Evolutionary conservation across 1,139 yeast species (phyloP).

Genomic region (Zygotorulaspora mrakii): DNA sequence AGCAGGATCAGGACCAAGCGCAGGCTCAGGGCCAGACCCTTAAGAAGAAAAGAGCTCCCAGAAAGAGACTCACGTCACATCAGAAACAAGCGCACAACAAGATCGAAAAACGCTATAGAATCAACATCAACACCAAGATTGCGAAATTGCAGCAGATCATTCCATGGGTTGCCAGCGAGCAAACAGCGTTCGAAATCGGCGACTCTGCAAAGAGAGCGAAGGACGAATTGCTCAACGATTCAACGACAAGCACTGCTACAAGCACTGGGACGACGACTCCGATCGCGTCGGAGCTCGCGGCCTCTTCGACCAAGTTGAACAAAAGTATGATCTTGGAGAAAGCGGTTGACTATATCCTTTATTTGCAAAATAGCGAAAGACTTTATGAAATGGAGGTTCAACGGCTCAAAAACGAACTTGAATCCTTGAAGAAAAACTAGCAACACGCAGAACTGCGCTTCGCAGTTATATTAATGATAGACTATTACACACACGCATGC

Average conservation of each 20-base stretch:
- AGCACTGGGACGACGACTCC: conserved; percentile 2
- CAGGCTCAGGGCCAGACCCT: conserved; percentile 1
- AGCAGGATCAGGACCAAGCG: no score
- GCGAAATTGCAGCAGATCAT: conserved; percentile 61
- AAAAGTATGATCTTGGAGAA: conserved; percentile 64
- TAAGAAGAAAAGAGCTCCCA: conserved; percentile 47
- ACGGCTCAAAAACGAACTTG: conserved; percentile 37
- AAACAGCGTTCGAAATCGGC: conserved; percentile 55
- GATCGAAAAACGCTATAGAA: conserved; percentile 66
- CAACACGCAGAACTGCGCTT: no score
- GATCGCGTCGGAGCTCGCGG: conserved; percentile 10
- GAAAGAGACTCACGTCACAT: conserved; percentile 55
- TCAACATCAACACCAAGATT: conserved; percentile 68
- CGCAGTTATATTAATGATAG: conserved; percentile 1
- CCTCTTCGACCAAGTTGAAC: conserved; percentile 44
- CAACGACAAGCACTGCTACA: conserved; percentile 11
- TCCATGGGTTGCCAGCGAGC: conserved; percentile 59
- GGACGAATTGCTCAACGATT: conserved; percentile 4
- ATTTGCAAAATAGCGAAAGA: conserved; percentile 46
- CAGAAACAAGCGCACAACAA: conserved; percentile 72
- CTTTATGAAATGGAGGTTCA: conserved; percentile 34
- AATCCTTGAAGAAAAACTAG: conserved; percentile 8
- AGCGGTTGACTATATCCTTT: conserved; percentile 57
- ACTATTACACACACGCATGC: conserved; percentile 1
- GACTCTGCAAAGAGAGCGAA: conserved; percentile 21